Conservation (phyloP, 108 stramenopile genomes). For the Cyclotella choctawhatcheeana region DNA sequence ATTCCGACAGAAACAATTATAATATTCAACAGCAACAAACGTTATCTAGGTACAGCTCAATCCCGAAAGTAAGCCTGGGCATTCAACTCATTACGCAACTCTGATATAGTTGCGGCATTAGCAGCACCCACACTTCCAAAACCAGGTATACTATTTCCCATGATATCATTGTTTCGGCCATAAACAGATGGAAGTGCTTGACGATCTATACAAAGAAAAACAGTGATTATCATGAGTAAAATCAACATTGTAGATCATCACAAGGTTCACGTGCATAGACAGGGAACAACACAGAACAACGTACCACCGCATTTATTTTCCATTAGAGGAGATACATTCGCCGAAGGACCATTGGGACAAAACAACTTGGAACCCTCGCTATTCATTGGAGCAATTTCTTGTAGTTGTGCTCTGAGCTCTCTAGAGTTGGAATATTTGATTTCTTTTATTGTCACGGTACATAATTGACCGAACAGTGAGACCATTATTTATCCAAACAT, state of each 20-base stretch:
- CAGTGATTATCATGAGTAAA: background rate
- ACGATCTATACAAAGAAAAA: slow-evolving; percentile 49
- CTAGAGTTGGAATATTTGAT: slow-evolving; percentile 63
- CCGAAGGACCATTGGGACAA: slow-evolving; percentile 83
- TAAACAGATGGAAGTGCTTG: slow-evolving; percentile 73
- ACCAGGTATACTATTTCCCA: slow-evolving; percentile 86
- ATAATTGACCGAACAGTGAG: too few species aligned
- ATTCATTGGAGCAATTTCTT: slow-evolving; percentile 83
- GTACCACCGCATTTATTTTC: slow-evolving; percentile 81
- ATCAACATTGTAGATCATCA: too few species aligned
- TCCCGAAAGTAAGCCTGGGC: slow-evolving; percentile 43
- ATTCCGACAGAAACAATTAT: too few species aligned
- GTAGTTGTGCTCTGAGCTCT: slow-evolving; percentile 67
- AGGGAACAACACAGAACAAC: background rate
- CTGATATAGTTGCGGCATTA: slow-evolving; percentile 10
- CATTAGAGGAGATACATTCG: slow-evolving; percentile 82
- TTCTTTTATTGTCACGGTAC: too few species aligned
- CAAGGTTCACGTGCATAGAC: too few species aligned
- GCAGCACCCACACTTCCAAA: slow-evolving; percentile 43
- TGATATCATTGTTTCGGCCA: slow-evolving; percentile 71
- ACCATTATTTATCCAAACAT: too few species aligned
- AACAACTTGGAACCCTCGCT: slow-evolving; percentile 73
- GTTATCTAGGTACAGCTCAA: background rate
- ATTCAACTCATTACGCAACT: slow-evolving; percentile 44
- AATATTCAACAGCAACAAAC: background rate